Evolutionary conservation across 306 rosid genomes (phyloP).

Genomic region (Glycyrrhiza uralensis): DNA sequence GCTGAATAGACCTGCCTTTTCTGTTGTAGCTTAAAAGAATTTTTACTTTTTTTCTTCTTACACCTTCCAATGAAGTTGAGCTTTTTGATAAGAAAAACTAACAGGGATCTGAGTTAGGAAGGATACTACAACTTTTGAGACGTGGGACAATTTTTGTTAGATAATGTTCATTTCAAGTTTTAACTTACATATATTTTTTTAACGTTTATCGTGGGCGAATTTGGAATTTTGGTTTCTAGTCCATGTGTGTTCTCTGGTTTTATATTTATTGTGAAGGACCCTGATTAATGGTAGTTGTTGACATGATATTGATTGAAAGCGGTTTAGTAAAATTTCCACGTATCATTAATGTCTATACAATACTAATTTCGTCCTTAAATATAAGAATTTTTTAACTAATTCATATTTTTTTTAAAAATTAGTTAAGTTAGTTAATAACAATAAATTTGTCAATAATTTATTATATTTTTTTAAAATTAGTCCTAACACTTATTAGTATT

Average conservation of each 20-base stretch:
- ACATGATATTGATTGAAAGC: not conserved
- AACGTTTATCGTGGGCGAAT: conserved; percentile 14
- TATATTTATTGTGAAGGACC: not conserved
- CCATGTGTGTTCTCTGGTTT: not conserved
- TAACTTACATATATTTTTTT: conserved; percentile 5
- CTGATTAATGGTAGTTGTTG: not conserved
- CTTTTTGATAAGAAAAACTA: conserved; percentile 24
- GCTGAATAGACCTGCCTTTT: conserved; percentile 41
- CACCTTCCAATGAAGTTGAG: conserved; percentile 34
- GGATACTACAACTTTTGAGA: conserved; percentile 27
- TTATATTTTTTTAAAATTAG: too few relatives aligned
- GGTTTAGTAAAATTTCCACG: too few relatives aligned
- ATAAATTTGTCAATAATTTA: too few relatives aligned
- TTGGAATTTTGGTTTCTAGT: conserved; percentile 2
- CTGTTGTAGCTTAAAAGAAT: conserved; percentile 56
- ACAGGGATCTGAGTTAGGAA: conserved; percentile 37
- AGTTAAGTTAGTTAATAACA: too few relatives aligned
- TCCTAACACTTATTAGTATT: too few relatives aligned
- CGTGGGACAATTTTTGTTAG: conserved; percentile 33
- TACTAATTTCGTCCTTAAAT: too few relatives aligned
- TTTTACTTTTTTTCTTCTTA: conserved; percentile 5
- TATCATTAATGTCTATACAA: too few relatives aligned
- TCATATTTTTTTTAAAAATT: too few relatives aligned
- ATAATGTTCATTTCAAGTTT: conserved; percentile 22
- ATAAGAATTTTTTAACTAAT: too few relatives aligned